phyloP scores from a whole-genome alignment of 1,139 yeast species.

The Magnusiomyces ingens region DNA sequence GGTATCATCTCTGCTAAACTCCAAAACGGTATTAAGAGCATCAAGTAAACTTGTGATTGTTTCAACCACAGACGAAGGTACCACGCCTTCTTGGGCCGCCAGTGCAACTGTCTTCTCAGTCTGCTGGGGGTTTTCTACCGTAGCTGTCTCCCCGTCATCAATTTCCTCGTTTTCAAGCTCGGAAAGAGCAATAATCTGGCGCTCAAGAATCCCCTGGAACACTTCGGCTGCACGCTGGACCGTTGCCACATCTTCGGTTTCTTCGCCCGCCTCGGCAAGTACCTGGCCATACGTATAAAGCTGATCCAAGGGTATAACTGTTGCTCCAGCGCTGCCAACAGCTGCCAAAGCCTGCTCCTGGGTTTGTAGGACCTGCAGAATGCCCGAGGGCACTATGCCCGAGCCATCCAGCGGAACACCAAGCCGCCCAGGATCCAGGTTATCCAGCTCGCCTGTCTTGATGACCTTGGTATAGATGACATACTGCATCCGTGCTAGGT shows the following conservation, averaged over 20 bases:
- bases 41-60: constrained; percentile 11
- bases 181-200: constrained; percentile 19
- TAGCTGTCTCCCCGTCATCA: background rate
- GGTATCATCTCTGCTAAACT: constrained; percentile 8
- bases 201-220: constrained; percentile 20
- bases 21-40: constrained; percentile 7
- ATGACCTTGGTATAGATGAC: constrained; percentile 24
- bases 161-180: constrained; percentile 8
- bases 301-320: constrained; percentile 20
- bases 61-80: constrained; percentile 11
- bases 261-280: constrained; percentile 26
- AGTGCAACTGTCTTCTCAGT: constrained; percentile 7
- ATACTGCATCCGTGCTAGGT: constrained; percentile 27
- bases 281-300: constrained; percentile 28
- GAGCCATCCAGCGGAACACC: constrained; percentile 9
- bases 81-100: constrained; percentile 5
- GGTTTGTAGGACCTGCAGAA: constrained; percentile 17
- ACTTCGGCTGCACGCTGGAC: constrained; percentile 19
- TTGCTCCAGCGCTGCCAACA: constrained; percentile 10
- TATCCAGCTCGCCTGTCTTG: constrained; percentile 19
- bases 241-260: constrained; percentile 17
- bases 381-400: constrained; percentile 7
- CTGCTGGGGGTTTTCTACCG: constrained; percentile 1
- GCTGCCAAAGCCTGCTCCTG: constrained; percentile 18
- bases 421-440: constrained; percentile 9